phyloP scores from a whole-genome alignment of 768 basidiomycete species.

The Porphyrellus cyaneotinctus region DNA sequence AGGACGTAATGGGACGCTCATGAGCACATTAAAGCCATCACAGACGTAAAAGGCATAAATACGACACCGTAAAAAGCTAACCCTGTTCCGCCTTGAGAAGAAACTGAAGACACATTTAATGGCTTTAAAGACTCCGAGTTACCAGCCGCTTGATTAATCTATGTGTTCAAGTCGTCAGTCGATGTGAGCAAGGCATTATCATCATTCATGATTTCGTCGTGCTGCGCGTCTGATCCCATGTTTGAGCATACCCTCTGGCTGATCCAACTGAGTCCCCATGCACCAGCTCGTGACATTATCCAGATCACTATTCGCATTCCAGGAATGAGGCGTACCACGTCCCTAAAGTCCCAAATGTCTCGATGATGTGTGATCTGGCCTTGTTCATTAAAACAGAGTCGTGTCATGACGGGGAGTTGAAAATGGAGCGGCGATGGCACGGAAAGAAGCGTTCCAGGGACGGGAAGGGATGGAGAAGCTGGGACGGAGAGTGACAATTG shows the following conservation, averaged over 20 bases:
- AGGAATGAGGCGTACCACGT: conserved; percentile 69
- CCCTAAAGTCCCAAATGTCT: conserved; percentile 79
- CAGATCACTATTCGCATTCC: conserved; percentile 65
- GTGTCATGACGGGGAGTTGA: conserved; percentile 65
- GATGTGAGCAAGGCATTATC: conserved; percentile 15
- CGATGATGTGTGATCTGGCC: conserved; percentile 77
- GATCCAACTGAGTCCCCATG: conserved; percentile 48
- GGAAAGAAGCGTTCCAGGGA: conserved; percentile 56
- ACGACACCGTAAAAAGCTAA: neutral
- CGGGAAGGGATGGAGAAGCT: conserved; percentile 45
- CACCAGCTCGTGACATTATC: conserved; percentile 61
- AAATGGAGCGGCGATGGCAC: conserved; percentile 72
- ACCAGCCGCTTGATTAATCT: conserved; percentile 1
- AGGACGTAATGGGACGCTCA: neutral
- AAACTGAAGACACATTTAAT: neutral
- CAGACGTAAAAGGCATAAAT: conserved; percentile 9
- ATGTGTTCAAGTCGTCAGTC: conserved; percentile 4
- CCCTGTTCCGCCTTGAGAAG: neutral
- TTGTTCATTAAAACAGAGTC: conserved; percentile 76
- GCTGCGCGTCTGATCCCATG: neutral
- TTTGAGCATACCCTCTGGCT: conserved; percentile 15
- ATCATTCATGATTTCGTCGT: neutral
- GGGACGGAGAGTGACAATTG: conserved; percentile 28
- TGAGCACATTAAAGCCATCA: conserved; percentile 9
- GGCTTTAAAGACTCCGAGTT: neutral